A percentile compares a stretch with the other conserved stretches of the same genome.
Conservation (phyloP, 768 basidiomycete genomes). For the Exidia glandulosa region DNA sequence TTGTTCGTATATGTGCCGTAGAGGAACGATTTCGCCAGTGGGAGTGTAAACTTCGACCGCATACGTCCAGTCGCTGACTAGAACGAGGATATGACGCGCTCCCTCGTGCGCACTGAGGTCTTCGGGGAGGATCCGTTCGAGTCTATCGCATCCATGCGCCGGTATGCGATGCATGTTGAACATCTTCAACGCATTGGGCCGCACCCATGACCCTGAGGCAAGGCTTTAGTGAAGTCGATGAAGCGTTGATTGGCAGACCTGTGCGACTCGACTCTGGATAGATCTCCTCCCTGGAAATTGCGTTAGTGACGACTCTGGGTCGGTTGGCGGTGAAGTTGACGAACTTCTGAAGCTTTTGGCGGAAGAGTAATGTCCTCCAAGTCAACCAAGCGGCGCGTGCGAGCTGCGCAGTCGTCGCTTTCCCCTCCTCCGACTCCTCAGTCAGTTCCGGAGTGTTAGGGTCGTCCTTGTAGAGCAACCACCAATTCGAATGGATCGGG, state of each 20-base stretch:
- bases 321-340: slow-evolving; percentile 13
- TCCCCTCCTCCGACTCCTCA: slow-evolving; percentile 14
- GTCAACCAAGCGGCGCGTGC: slow-evolving; percentile 75
- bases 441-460: slow-evolving; percentile 36
- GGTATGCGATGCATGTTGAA: slow-evolving; percentile 79
- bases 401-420: slow-evolving; percentile 72
- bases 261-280: slow-evolving; percentile 62
- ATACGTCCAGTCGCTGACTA: slow-evolving; percentile 73
- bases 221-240: neutral
- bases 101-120: slow-evolving; percentile 33
- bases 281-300: slow-evolving; percentile 45
- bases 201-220: slow-evolving; percentile 51
- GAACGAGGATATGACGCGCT: slow-evolving; percentile 52
- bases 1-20: slow-evolving; percentile 16
- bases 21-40: slow-evolving; percentile 26
- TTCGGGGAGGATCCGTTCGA: slow-evolving; percentile 27
- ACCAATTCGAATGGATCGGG: slow-evolving; percentile 91
- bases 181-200: slow-evolving; percentile 42
- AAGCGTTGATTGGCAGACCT: slow-evolving; percentile 28
- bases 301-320: neutral
- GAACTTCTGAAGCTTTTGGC: slow-evolving; percentile 51
- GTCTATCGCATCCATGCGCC: slow-evolving; percentile 46
- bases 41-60: slow-evolving; percentile 53
- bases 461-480: slow-evolving; percentile 80
- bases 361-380: slow-evolving; percentile 62